Evolutionary conservation across 306 rosid genomes (phyloP).

Genomic region (Vicia faba): DNA sequence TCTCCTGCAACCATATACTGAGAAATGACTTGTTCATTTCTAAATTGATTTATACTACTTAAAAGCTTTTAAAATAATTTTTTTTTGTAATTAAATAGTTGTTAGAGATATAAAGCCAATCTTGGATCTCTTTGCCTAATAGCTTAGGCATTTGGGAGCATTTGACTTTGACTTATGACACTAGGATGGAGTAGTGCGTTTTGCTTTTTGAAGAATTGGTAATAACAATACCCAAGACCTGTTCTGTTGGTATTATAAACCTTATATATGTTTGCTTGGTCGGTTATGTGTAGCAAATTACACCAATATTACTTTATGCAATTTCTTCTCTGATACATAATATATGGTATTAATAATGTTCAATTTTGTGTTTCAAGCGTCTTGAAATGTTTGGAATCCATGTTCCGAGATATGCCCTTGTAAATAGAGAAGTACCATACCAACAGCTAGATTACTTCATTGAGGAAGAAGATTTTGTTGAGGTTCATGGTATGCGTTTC

Average conservation of each 20-base stretch:
- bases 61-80: neutral
- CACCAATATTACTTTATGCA: slow-evolving; percentile 26
- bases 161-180: slow-evolving; percentile 5
- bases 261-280: slow-evolving; percentile 9
- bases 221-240: neutral
- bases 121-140: slow-evolving; percentile 17
- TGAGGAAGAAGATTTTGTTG: slow-evolving; percentile 95
- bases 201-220: slow-evolving; percentile 17
- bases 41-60: neutral
- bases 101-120: slow-evolving; percentile 27
- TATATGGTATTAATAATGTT: slow-evolving; percentile 41
- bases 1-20: slow-evolving; percentile 12
- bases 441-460: slow-evolving; percentile 80
- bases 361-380: slow-evolving; percentile 58
- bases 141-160: slow-evolving; percentile 18
- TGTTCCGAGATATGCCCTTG: slow-evolving; percentile 93
- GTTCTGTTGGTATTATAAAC: neutral
- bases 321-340: slow-evolving; percentile 32
- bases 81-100: slow-evolving; percentile 6
- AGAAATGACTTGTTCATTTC: neutral
- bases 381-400: slow-evolving; percentile 82
- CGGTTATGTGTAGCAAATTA: slow-evolving; percentile 17
- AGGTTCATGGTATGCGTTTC: slow-evolving; percentile 86
- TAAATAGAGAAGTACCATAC: slow-evolving; percentile 76
- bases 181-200: neutral